Base-by-base conservation (phyloP, 139 green algal species). In the Chlamydomonas eustigma region DNA sequence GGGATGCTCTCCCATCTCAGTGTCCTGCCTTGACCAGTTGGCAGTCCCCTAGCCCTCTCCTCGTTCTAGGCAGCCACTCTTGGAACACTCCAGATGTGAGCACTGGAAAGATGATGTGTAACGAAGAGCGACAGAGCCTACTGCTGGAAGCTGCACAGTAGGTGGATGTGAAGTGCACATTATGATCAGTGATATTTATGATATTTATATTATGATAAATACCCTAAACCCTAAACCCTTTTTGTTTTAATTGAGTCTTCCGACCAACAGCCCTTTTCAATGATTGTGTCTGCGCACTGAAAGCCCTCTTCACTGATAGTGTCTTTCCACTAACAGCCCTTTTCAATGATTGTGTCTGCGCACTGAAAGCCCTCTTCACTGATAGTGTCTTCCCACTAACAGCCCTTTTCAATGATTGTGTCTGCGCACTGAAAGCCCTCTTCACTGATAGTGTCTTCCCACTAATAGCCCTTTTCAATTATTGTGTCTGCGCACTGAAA, bases 41-140 rank as follows among this genome's bases (percentile, higher is more conserved):
- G 71, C 1, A 30, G 2, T 86, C 80, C 2, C 58, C 50, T 34
- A 35, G 75, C 8, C 87, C 89, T 0, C 67, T 92, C 39, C 73
- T 91, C 34, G 71, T 92, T 3, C 39, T 91, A 1, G 87, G 85
- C 50, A 85, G 72, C 39, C 81, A 92, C 63, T 74, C 83, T 28
- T 93, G 88, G 88, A 91, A 92, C 75, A 80, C 82, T 2, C 85
- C 87, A 1, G 85, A 90, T 69, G 28, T 39, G 0, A 32, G 50
- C 1, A 58, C 36, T 34, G 85, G 87, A 22, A 65, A 79, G 68
- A 51, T 92, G 58, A 34, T 52, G 25, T 92, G 88, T 68, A 81
- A 73, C 2, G 78, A 68, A 0, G 64, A 76, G n/a, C 75, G 80
- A 51, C 87, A 92, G 69, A 63, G 74, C n/a, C 37, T 51, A 2